phyloP scores from a whole-genome alignment of 371 early-diverging fungal genomes.

The Syncephalis plumigaleata region DNA sequence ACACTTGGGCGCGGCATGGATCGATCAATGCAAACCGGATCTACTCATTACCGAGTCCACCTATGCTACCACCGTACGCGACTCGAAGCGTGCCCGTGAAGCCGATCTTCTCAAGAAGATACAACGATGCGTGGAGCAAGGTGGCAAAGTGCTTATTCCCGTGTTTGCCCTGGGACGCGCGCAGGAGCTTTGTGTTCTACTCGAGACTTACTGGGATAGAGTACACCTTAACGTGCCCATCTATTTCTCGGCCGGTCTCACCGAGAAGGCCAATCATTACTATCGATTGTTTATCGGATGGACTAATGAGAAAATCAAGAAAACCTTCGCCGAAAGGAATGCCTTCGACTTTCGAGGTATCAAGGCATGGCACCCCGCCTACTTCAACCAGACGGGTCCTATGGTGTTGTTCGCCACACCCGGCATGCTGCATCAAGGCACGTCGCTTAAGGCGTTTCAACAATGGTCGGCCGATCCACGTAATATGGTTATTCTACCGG shows the following conservation, averaged over 20 bases:
- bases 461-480: conserved; percentile 77
- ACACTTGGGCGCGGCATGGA: conserved; percentile 88
- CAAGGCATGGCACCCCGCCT: conserved; percentile 55
- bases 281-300: conserved; percentile 91
- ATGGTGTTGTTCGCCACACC: conserved; percentile 95
- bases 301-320: conserved; percentile 88
- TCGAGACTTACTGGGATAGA: conserved; percentile 93
- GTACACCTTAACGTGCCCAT: conserved; percentile 76
- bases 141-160: conserved; percentile 92
- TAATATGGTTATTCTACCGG: conserved; percentile 87
- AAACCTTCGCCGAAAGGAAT: conserved; percentile 68
- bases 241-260: conserved; percentile 87
- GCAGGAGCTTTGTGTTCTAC: conserved; percentile 87
- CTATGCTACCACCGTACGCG: conserved; percentile 89
- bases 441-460: conserved; percentile 70
- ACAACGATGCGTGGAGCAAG: conserved; percentile 63
- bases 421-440: conserved; percentile 81
- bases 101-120: conserved; percentile 85
- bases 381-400: conserved; percentile 53
- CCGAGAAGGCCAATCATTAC: conserved; percentile 83
- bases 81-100: conserved; percentile 83
- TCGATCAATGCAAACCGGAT: conserved; percentile 76
- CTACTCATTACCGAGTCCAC: conserved; percentile 92
- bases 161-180: conserved; percentile 94
- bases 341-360: conserved; percentile 93